A percentile compares a stretch with the other conserved stretches of the same genome.
These are phyloP conservation scores for Globisporangium canariense DNA, from an alignment of 352 stramenopile genomes.

Conservation along the genomic window DNA sequence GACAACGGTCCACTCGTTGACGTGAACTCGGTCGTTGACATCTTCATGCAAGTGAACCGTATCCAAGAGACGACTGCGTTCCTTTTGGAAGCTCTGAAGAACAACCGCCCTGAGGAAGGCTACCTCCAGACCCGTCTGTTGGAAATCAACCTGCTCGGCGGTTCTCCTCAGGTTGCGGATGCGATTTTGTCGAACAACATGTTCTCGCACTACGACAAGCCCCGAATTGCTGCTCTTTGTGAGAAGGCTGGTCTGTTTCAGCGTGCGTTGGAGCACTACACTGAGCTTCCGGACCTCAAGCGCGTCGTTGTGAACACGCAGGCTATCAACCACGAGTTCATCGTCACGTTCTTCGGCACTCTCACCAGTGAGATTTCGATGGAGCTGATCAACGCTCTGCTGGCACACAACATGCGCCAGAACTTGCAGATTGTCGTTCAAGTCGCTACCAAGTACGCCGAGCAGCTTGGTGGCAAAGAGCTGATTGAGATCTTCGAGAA, in stretches of 20 bases:
- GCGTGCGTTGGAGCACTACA: constrained; percentile 99
- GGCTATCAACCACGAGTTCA: constrained; percentile 96
- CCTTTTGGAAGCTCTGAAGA: constrained; percentile 98
- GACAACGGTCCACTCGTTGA: constrained; percentile 95
- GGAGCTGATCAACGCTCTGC: constrained; percentile 97
- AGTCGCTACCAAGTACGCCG: constrained; percentile 94
- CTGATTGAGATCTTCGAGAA: constrained; percentile 99
- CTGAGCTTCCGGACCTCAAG: constrained; percentile 97
- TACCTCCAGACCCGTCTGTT: constrained; percentile 99
- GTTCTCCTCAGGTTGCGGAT: constrained; percentile 98
- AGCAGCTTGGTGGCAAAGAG: constrained; percentile 91
- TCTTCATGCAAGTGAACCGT: constrained; percentile 99
- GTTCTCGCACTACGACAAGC: constrained; percentile 98
- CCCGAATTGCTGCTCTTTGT: constrained; percentile 97
- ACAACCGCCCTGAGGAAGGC: constrained; percentile 98
- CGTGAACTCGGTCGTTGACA: constrained; percentile 98
- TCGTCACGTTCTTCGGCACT: constrained; percentile 98
- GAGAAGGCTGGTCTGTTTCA: constrained; percentile 98
- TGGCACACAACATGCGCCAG: constrained; percentile 96
- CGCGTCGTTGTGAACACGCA: constrained; percentile 91
- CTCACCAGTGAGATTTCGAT: constrained; percentile 97
- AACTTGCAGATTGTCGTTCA: constrained; percentile 99
- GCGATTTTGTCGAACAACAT: constrained; percentile 99
- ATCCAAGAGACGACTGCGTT: constrained; percentile 99
- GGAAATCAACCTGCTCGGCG: constrained; percentile 99